Evolutionary conservation across 1,139 yeast species (phyloP).

Genomic region (Pichiaceae sp.): DNA sequence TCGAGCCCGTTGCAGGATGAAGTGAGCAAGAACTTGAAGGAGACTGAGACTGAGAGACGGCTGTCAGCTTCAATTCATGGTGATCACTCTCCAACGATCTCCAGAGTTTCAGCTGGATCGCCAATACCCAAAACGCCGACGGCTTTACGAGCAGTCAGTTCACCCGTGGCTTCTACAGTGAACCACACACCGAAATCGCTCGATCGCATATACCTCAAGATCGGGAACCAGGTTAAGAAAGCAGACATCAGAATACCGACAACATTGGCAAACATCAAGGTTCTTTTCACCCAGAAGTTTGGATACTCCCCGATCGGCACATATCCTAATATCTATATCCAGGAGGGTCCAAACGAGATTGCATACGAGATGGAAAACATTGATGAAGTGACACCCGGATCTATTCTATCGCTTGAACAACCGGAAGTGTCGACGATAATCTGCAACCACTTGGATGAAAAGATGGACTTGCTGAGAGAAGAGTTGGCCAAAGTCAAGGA

Average conservation of each 20-base stretch:
- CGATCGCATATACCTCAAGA: slow-evolving; percentile 22
- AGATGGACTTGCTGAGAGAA: slow-evolving; percentile 25
- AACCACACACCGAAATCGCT: neutral
- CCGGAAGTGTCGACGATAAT: slow-evolving; percentile 13
- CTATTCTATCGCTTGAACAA: slow-evolving; percentile 45
- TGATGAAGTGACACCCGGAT: slow-evolving; percentile 51
- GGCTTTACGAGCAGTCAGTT: neutral
- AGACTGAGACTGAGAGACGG: slow-evolving; percentile 16
- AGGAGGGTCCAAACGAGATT: slow-evolving; percentile 50
- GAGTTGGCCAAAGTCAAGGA: slow-evolving; percentile 28
- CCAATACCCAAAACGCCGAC: neutral
- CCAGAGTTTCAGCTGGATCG: neutral
- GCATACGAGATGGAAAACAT: slow-evolving; percentile 80
- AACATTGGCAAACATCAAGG: slow-evolving; percentile 40
- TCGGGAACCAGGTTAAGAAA: slow-evolving; percentile 58
- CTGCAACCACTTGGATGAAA: slow-evolving; percentile 11
- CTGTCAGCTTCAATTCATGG: slow-evolving; percentile 6
- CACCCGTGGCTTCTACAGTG: neutral
- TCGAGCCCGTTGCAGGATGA: slow-evolving; percentile 17
- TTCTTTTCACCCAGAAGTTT: slow-evolving; percentile 78
- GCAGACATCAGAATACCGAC: slow-evolving; percentile 25
- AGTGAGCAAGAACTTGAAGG: slow-evolving; percentile 14
- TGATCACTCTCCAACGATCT: slow-evolving; percentile 1
- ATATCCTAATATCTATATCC: slow-evolving; percentile 78
- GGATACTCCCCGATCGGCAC: slow-evolving; percentile 55